A percentile compares a stretch with the other conserved stretches of the same genome.
These are phyloP conservation scores for Neurospora discreta DNA, from an alignment of 495 filamentous ascomycete genomes.

Conservation along the genomic window DNA sequence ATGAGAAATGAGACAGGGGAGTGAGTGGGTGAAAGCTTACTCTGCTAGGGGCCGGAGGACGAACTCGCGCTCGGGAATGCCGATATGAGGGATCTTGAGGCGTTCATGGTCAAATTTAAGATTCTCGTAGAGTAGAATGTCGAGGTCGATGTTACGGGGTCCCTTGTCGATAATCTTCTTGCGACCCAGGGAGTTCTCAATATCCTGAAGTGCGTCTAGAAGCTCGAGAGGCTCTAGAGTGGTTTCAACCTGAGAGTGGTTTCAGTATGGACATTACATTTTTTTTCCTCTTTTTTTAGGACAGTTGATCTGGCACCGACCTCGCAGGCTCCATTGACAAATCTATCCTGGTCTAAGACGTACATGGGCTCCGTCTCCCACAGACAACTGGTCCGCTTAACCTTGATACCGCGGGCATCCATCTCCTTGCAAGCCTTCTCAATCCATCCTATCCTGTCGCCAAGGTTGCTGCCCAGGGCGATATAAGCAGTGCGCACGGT, in stretches of 20 bases:
- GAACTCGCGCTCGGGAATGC: conserved; percentile 87
- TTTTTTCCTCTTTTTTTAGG: too few relatives aligned
- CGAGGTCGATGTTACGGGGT: conserved; percentile 84
- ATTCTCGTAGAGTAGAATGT: conserved; percentile 81
- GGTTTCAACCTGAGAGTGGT: conserved; percentile 60
- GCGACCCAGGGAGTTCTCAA: conserved; percentile 69
- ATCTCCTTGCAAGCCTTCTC: conserved; percentile 72
- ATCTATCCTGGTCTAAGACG: conserved; percentile 73
- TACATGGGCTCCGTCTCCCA: conserved; percentile 98
- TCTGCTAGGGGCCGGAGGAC: conserved; percentile 84
- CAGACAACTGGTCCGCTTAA: conserved; percentile 72
- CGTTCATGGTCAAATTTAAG: conserved; percentile 52
- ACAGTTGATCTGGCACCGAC: conserved; percentile 36
- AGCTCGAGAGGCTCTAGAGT: conserved; percentile 60
- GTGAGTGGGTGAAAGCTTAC: conserved; percentile 34
- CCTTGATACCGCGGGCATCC: conserved; percentile 54
- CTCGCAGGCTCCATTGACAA: conserved; percentile 91
- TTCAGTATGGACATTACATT: conserved; percentile 1
- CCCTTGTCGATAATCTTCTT: conserved; percentile 86
- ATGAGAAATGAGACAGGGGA: neutral
- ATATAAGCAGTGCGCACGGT: conserved; percentile 51
- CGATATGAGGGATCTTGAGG: conserved; percentile 71
- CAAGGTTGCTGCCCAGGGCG: conserved; percentile 87
- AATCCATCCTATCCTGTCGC: conserved; percentile 73
- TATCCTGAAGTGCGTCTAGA: conserved; percentile 67